Evolutionary conservation across 495 filamentous ascomycete species (phyloP), one percentile per base, ranked within the genome.

Genomic region (Parachaetomium inaequale): DNA sequence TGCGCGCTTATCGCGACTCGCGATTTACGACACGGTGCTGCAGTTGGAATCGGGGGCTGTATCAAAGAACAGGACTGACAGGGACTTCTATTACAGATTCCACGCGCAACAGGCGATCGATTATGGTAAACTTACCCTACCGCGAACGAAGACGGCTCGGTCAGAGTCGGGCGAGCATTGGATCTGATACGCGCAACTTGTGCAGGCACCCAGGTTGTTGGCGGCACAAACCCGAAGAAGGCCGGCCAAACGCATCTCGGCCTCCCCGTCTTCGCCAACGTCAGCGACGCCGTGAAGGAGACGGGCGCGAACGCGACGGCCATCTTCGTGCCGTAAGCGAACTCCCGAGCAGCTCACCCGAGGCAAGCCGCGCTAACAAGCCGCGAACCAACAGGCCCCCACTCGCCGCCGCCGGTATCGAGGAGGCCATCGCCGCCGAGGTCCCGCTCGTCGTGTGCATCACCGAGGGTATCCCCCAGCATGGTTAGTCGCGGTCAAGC

Each of bases 161-260:
- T 11, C 10, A 38, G 55, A n/a, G 52, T 23, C 42, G n/a, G 47
- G 32, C 23, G 59, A 61, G 45, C 32, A 32, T 36, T 8, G 36
- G 32, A 52, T 65, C 64, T 63, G 65, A 71, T 57, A 58, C 57
- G 21, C 51, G 25, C 21, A 14, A 55, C n/a, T 55, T 46, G 8
- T 61, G 15, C 59, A 95, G 93, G 93, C 68, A 98, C 94, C 58
- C 93, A 96, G 72, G 91, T 99, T 68, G 92, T 99, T 65, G 94
- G 94, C 74, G 94, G 94, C 71, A 97, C 92, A 73, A 98, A 97
- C 79, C 94, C 94, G 70, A 98, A 96, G 85, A 99, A 99, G 81
- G 94, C 94, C 66, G 94, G 94, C 68, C 78, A 84, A 57, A 84
- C 80, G 67, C 94, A 99, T 81, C 86, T 99, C 57, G 93, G 88